Evolutionary conservation across 805 yeast genomes (phyloP).

Genomic region (Suhomyces sp.): DNA sequence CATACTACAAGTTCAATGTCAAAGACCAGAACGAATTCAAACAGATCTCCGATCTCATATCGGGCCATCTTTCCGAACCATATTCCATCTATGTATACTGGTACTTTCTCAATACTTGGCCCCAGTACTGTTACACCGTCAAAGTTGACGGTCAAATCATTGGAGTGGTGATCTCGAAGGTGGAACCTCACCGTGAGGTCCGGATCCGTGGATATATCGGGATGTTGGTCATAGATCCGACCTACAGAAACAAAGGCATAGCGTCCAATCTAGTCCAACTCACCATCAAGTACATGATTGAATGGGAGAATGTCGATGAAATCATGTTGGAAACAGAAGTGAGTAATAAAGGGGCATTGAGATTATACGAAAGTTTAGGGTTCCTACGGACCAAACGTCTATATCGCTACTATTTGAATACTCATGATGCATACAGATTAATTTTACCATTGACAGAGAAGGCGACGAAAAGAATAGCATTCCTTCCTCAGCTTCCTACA

Average conservation of each 20-base stretch:
- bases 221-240: constrained; percentile 83
- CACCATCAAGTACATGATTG: constrained; percentile 64
- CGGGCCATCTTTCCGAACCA: constrained; percentile 83
- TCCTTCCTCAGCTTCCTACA: too few species aligned
- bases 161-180: constrained; percentile 86
- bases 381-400: constrained; percentile 73
- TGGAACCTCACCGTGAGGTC: constrained; percentile 70
- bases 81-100: constrained; percentile 91
- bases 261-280: constrained; percentile 69
- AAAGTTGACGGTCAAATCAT: constrained; percentile 45
- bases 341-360: constrained; percentile 67
- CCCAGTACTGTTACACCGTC: constrained; percentile 73
- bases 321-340: constrained; percentile 93
- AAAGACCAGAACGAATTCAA: constrained; percentile 40
- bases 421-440: constrained; percentile 89
- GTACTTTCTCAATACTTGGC: constrained; percentile 89
- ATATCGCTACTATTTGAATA: constrained; percentile 83
- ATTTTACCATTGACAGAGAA: constrained; percentile 75
- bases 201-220: constrained; percentile 91
- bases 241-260: constrained; percentile 74
- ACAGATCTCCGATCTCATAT: constrained; percentile 56
- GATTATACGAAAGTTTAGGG: constrained; percentile 72
- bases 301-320: constrained; percentile 72
- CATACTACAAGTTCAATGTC: constrained; percentile 24
- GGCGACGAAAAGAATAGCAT: constrained; percentile 49